Evolutionary conservation across 108 stramenopile genomes (phyloP), one percentile per base, ranked within the genome.

Genomic region (Nitzschia palea): DNA sequence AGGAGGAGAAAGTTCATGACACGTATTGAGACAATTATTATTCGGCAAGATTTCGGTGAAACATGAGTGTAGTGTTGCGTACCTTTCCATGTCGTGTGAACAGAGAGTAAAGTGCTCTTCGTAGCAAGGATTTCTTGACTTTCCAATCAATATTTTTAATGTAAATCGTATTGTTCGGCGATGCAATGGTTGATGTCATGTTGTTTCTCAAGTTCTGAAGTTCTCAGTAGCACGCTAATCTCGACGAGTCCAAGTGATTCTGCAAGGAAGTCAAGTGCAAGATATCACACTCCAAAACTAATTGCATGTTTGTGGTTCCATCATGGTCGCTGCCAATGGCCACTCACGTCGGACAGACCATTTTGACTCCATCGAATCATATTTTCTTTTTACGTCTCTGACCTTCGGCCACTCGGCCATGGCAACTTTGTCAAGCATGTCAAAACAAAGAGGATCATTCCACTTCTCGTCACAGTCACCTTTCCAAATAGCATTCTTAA

Each of bases 101-200:
- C 52, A 97, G 78, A 43, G 89, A 71, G 56, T 96, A 87, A 36
- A 98, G 80, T 2, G 89, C 80, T 65, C 95, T 87, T 86, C 89
- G 88, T 37, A 98, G 83, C 52, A 89, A 76, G 5, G 88, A 80
- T 76, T 95, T 95, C 79, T 97, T 98, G 70, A 98, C 80, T 66
- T 96, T 97, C 91, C 97, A 97, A 63, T 97, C 96, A 53, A 98
- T 90, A 80, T 98, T 98, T 66, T 86, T 83, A 8, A 97, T 67
- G 71, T 98, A 98, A 3, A 98, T 79, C 2, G 98, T 98, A 33
- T 91, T 68, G 67, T 89, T 88, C 20, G 95, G 87, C 36, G 76
- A 30, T 14, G 62, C 12, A 33, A 83, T 76, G 6, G 40, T 42
- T 15, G 65, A 45, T 32, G 72, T 44, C 64, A 65, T 73, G 30